Conservation (phyloP, 129 eudicot species). For the Escallonia rubra region DNA sequence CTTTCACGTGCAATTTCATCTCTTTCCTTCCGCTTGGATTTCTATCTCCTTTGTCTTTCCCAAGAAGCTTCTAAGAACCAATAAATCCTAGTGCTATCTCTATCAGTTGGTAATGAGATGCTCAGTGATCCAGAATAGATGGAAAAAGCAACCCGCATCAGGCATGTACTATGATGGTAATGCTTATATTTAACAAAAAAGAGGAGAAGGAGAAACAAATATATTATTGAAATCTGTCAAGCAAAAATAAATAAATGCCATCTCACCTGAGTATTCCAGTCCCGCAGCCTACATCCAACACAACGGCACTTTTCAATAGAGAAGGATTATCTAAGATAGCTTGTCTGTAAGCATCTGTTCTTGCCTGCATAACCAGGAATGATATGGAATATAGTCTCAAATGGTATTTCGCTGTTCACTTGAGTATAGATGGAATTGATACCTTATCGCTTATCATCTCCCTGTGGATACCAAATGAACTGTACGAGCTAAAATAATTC, state of each 20-base stretch:
- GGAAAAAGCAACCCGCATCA: too few species aligned
- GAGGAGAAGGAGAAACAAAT: neutral
- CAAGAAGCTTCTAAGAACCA: too few species aligned
- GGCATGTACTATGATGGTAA: too few species aligned
- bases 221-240: neutral
- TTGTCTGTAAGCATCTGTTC: constrained; percentile 82
- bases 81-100: too few species aligned
- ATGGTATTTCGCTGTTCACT: neutral
- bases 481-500: constrained; percentile 70
- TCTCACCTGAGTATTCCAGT: constrained; percentile 91
- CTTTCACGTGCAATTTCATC: too few species aligned
- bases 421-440: neutral
- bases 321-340: constrained; percentile 83
- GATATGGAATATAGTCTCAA: too few species aligned
- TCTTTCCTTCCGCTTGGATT: too few species aligned
- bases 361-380: constrained; percentile 46
- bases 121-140: too few species aligned
- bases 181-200: neutral
- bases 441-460: constrained; percentile 99
- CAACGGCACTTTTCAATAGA: constrained; percentile 63
- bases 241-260: neutral
- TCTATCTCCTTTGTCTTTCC: too few species aligned
- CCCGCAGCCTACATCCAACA: constrained; percentile 98
- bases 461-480: constrained; percentile 86
- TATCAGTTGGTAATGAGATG: too few species aligned